Base-by-base conservation (phyloP, 2,329 filamentous ascomycete genomes). In the Thermoascus crustaceus region DNA sequence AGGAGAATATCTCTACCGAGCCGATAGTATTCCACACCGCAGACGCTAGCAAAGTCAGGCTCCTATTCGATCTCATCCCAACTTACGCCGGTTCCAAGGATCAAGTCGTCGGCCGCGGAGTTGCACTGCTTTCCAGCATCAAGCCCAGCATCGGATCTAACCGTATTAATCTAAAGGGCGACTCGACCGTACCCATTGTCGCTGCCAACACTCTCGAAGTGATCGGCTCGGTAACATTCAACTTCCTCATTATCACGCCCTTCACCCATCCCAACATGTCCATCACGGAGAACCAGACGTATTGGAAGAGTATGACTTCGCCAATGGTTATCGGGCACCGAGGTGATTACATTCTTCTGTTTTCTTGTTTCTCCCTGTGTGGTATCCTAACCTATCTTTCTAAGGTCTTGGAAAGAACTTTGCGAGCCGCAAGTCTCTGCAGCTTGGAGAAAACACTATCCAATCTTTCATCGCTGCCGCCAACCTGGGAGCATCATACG, bases 391-490 rank as follows among this genome's bases (percentile, higher is more conserved):
- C 43, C 33, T 39, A 76, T 77, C 8, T 77, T 80, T 54, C 70
- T n/a, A 77, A 53, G 81, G 88, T 11, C 68, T 96, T 18, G 91
- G 91, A 47, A 96, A 96, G 68, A 98, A 98, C 58, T 73, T 84
- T 42, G 73, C 80, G 8, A 78, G 81, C 19, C 85, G 86, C 54
- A 85, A 80, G 42, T 95, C 88, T 2, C 69, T 98, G 21, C 93
- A 98, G 57, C 71, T 98, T 1, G 93, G 91, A 40, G 91, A 98
- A 62, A 98, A 98, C 58, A 98, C 91, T 0, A 72, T 98, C 17
- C 83, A 82, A 37, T 96, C 91, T 0, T 98, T 98, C 63, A 94
- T 96, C 53, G 86, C 89, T 2, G 91, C 91, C 2, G 88, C 89
- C 27, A 96, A 95, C 47, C 64, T 98, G 34, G 91, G 91, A 6